These are phyloP conservation scores for Candida koratica DNA, from an alignment of 805 yeast species.

Conservation along the genomic window DNA sequence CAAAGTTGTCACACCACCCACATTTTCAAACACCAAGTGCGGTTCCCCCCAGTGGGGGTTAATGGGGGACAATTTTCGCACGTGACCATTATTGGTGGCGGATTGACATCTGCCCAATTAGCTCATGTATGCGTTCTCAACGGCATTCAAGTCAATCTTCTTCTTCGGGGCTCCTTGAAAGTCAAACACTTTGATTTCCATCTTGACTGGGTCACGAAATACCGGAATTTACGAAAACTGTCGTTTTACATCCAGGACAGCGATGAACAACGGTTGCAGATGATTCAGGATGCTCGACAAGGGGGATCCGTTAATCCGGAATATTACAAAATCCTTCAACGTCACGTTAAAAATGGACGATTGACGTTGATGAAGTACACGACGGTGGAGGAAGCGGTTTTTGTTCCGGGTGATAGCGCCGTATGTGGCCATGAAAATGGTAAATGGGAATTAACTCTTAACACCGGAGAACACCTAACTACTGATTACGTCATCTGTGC, in stretches of 20 bases:
- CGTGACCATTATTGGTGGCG: slow-evolving; percentile 41
- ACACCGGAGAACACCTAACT: neutral
- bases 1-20: slow-evolving; percentile 34
- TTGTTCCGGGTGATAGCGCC: slow-evolving; percentile 17
- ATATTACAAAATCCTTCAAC: slow-evolving; percentile 29
- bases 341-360: slow-evolving; percentile 28
- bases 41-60: slow-evolving; percentile 19
- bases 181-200: slow-evolving; percentile 47
- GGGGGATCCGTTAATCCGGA: slow-evolving; percentile 48
- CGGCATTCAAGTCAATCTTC: slow-evolving; percentile 31
- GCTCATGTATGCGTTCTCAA: slow-evolving; percentile 33
- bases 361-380: slow-evolving; percentile 27
- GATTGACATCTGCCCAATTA: slow-evolving; percentile 44
- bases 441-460: slow-evolving; percentile 21
- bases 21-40: slow-evolving; percentile 23
- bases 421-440: slow-evolving; percentile 8
- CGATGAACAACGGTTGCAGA: slow-evolving; percentile 38
- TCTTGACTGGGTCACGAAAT: slow-evolving; percentile 49
- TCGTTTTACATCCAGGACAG: slow-evolving; percentile 41
- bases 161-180: slow-evolving; percentile 36
- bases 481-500: slow-evolving; percentile 39
- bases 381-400: slow-evolving; percentile 22
- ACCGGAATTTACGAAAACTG: slow-evolving; percentile 42
- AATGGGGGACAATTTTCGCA: neutral
- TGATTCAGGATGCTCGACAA: slow-evolving; percentile 40